phyloP scores from a whole-genome alignment of 73 alveolate genomes.

The Paramecium tetraurelia region DNA sequence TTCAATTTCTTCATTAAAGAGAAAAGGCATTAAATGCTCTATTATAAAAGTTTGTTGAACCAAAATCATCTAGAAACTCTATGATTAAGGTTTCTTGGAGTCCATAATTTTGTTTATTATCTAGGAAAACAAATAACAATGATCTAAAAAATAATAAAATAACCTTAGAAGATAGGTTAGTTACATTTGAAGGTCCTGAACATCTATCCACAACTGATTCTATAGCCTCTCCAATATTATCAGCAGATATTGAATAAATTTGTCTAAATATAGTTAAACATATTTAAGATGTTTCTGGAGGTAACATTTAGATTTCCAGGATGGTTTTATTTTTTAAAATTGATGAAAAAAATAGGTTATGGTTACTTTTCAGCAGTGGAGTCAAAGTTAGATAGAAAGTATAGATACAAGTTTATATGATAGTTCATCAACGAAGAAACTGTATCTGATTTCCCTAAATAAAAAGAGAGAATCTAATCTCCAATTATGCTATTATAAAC shows the following conservation, averaged over 20 bases:
- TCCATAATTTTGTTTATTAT: slow-evolving; percentile 76
- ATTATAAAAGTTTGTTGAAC: slow-evolving; percentile 77
- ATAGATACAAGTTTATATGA: not conserved
- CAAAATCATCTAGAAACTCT: slow-evolving; percentile 75
- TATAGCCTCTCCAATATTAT: slow-evolving; percentile 82
- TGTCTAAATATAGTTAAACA: slow-evolving; percentile 80
- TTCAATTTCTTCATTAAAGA: slow-evolving; percentile 67
- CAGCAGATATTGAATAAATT: slow-evolving; percentile 76
- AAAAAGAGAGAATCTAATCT: slow-evolving; percentile 15
- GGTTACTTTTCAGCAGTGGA: slow-evolving; percentile 80
- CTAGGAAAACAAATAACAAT: slow-evolving; percentile 76
- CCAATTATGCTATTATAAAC: slow-evolving; percentile 30
- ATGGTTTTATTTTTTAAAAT: slow-evolving; percentile 83
- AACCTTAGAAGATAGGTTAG: slow-evolving; percentile 72
- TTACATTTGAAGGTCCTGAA: slow-evolving; percentile 87
- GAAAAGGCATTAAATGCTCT: slow-evolving; percentile 81
- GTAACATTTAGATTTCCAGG: slow-evolving; percentile 75
- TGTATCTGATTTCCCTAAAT: not conserved
- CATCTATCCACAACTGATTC: slow-evolving; percentile 74
- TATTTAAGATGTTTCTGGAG: slow-evolving; percentile 79
- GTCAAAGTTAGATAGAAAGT: slow-evolving; percentile 63
- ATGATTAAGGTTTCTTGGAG: slow-evolving; percentile 85
- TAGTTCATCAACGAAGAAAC: slow-evolving; percentile 45
- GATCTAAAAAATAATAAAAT: slow-evolving; percentile 69
- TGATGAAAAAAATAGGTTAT: slow-evolving; percentile 78